Evolutionary conservation across 768 basidiomycete species (phyloP).

Genomic region (Rhizopogon salebrosus): DNA sequence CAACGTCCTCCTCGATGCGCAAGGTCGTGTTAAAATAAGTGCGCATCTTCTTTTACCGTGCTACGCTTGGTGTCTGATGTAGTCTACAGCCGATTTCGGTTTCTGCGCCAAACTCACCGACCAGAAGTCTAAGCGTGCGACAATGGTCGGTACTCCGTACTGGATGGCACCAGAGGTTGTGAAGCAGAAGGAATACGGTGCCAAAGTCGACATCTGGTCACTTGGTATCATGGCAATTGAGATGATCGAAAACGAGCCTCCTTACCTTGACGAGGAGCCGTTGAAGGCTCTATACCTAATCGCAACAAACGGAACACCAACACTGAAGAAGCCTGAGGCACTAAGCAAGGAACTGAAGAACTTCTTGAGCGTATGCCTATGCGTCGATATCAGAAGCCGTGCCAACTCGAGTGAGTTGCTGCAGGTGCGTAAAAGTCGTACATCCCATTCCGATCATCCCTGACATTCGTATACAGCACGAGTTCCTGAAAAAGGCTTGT

Average conservation of each 20-base stretch:
- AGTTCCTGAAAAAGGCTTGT: conserved; percentile 90
- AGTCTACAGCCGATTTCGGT: conserved; percentile 81
- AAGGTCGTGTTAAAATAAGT: conserved; percentile 98
- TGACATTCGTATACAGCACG: conserved; percentile 56
- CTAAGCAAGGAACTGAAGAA: conserved; percentile 90
- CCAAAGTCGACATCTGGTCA: conserved; percentile 96
- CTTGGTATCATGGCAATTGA: conserved; percentile 98
- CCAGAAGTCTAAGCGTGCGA: conserved; percentile 94
- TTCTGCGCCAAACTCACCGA: conserved; percentile 96
- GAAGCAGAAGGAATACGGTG: conserved; percentile 94
- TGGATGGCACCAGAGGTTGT: conserved; percentile 99
- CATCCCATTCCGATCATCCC: background rate
- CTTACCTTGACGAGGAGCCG: conserved; percentile 93
- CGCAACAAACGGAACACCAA: conserved; percentile 97
- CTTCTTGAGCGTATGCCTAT: conserved; percentile 96
- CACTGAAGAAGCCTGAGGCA: conserved; percentile 91
- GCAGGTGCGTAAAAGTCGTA: conserved; percentile 47
- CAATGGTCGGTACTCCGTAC: conserved; percentile 98
- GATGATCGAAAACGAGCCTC: conserved; percentile 98
- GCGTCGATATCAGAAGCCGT: conserved; percentile 91
- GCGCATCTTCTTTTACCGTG: conserved; percentile 26
- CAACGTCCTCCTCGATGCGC: conserved; percentile 89
- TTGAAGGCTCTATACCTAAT: conserved; percentile 92
- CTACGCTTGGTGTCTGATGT: conserved; percentile 2
- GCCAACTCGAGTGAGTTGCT: conserved; percentile 86